Evolutionary conservation across 441 rosid species (phyloP), one percentile per base, ranked within the genome.

Genomic region (Euphorbia schlechtendalii): DNA sequence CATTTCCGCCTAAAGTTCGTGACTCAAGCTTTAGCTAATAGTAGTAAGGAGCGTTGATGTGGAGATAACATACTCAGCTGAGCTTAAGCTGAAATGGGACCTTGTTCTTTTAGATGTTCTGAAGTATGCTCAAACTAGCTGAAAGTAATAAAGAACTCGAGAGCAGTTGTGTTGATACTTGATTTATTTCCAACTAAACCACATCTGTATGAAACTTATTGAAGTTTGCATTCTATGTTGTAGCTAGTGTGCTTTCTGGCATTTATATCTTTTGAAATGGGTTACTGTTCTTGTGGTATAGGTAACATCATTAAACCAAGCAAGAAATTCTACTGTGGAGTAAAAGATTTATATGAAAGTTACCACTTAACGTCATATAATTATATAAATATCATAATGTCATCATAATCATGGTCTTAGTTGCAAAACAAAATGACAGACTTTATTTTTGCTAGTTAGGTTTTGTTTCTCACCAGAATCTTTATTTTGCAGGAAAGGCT

Each of bases 401-500:
- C 25, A 24, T 28, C 27, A 52, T 21, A 45, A n/a, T 21, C 15
- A 12, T 52, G 28, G 14, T 21, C 21, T 52, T 52, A 21, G 56
- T 10, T 9, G 28, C 56, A 52, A 24, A 52, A 52, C 56, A 20
- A 8, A 22, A 52, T 2, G 21, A 20, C 20, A 21, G 10, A 9
- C 45, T 3, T 52, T 21, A 11, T 52, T 52, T 52, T 4, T 52
- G 3, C 9, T 52, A 20, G 28, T 52, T 28, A 52, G 28, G 28
- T 12, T 52, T 52, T 21, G 15, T 21, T 52, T 52, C 27, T 52
- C 8, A 52, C 0, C 14, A 10, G 12, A 45, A n/a, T 48, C 6
- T 65, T 71, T 56, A 69, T 49, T 60, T 57, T 56, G 61, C 81
- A 90, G 99, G 96, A 74, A 80, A 76, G 65, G 97, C 97, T 48